Evolutionary conservation across 73 alveolate species (phyloP).

Genomic region (Paramecium bursaria): DNA sequence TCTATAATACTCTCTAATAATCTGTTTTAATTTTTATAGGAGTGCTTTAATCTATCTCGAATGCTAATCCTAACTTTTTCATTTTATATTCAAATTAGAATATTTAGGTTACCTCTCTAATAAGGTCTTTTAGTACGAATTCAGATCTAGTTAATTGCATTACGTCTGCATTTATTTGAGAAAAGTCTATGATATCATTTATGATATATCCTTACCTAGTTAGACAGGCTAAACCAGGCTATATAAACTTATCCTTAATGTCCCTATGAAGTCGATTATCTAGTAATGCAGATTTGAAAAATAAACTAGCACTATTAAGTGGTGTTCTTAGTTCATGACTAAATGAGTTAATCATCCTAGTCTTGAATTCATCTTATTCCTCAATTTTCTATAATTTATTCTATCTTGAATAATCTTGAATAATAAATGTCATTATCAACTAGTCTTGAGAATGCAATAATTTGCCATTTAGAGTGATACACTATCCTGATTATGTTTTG

Average conservation of each 20-base stretch:
- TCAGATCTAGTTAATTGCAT: slow-evolving; percentile 15
- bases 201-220: slow-evolving; percentile 42
- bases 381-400: slow-evolving; percentile 54
- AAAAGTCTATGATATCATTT: slow-evolving; percentile 65
- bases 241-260: slow-evolving; percentile 23
- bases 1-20: slow-evolving; percentile 35
- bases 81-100: slow-evolving; percentile 26
- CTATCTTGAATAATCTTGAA: slow-evolving; percentile 52
- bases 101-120: slow-evolving; percentile 7
- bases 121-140: slow-evolving; percentile 1
- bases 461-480: slow-evolving; percentile 8
- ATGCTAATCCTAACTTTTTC: slow-evolving; percentile 54
- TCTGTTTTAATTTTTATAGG: slow-evolving; percentile 1
- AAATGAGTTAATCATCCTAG: slow-evolving; percentile 65
- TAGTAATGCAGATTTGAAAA: slow-evolving; percentile 58
- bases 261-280: slow-evolving; percentile 52
- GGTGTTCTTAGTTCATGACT: slow-evolving; percentile 71
- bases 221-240: slow-evolving; percentile 53
- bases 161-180: slow-evolving; percentile 59
- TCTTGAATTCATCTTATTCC: slow-evolving; percentile 64
- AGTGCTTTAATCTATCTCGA: neutral
- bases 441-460: slow-evolving; percentile 18
- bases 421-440: slow-evolving; percentile 50
- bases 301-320: slow-evolving; percentile 52
- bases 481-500: no score